These are phyloP conservation scores for Cytidiella melzeri DNA, from an alignment of 768 basidiomycete genomes.

Conservation along the genomic window DNA sequence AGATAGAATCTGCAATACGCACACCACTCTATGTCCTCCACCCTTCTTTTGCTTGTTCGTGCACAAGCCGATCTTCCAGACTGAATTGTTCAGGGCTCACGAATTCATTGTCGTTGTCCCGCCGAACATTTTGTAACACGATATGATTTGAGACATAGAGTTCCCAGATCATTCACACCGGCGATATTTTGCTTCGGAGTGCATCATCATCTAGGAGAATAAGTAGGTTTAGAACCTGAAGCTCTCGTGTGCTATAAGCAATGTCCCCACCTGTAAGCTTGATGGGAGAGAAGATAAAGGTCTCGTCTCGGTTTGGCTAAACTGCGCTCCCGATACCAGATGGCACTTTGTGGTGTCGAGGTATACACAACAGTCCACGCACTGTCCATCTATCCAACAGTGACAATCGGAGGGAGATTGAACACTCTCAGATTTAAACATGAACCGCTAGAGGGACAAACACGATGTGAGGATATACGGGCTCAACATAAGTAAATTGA, in stretches of 20 bases:
- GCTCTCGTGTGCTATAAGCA: too few species aligned
- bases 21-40: background rate
- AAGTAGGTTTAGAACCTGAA: background rate
- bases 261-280: background rate
- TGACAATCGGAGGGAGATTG: background rate
- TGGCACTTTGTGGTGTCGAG: background rate
- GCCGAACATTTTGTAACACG: background rate
- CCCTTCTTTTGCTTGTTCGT: constrained; percentile 2
- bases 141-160: background rate
- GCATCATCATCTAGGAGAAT: background rate
- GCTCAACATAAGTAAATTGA: background rate
- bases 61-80: background rate
- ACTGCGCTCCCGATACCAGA: background rate
- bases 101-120: background rate
- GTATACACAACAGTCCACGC: background rate
- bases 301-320: background rate
- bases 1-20: background rate
- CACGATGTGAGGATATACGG: background rate
- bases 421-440: background rate
- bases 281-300: background rate
- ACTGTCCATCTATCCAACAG: background rate
- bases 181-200: background rate
- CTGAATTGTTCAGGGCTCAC: too few species aligned
- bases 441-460: background rate
- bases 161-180: background rate